phyloP scores from a whole-genome alignment of 805 yeast species.

The Candida methanosorbosa region DNA sequence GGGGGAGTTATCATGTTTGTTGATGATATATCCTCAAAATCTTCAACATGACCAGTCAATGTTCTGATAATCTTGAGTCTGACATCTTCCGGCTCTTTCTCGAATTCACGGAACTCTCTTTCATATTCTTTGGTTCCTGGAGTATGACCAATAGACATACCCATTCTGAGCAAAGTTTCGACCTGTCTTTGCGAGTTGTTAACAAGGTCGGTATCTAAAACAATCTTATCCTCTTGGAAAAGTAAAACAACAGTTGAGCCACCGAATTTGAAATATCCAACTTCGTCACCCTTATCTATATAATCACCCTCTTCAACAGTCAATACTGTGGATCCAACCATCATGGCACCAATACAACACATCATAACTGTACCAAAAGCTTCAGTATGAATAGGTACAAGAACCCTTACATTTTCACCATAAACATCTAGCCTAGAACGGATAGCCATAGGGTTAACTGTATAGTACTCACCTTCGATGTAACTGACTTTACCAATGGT shows the following conservation, averaged over 20 bases:
- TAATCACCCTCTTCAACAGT: conserved; percentile 53
- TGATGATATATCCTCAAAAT: not conserved
- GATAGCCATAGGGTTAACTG: conserved; percentile 97
- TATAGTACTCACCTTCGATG: conserved; percentile 87
- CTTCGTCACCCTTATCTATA: conserved; percentile 65
- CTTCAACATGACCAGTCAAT: conserved; percentile 43
- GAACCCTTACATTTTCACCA: conserved; percentile 80
- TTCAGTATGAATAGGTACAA: conserved; percentile 67
- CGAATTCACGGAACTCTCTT: conserved; percentile 31
- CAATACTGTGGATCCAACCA: conserved; percentile 88
- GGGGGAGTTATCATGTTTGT: too few species aligned
- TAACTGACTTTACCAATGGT: conserved; percentile 51
- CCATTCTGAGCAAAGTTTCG: conserved; percentile 82
- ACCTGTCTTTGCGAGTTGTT: conserved; percentile 58
- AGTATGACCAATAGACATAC: conserved; percentile 84
- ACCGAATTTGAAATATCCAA: conserved; percentile 94
- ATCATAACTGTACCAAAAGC: conserved; percentile 73
- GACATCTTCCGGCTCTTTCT: conserved; percentile 35
- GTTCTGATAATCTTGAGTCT: conserved; percentile 45
- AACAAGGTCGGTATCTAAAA: conserved; percentile 67
- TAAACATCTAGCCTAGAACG: conserved; percentile 82
- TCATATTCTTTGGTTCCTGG: conserved; percentile 39
- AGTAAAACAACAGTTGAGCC: conserved; percentile 79
- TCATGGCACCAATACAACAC: conserved; percentile 94
- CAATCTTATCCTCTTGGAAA: conserved; percentile 40